Evolutionary conservation across 495 filamentous ascomycete genomes (phyloP).

Genomic region (Penicillium cataractarum): DNA sequence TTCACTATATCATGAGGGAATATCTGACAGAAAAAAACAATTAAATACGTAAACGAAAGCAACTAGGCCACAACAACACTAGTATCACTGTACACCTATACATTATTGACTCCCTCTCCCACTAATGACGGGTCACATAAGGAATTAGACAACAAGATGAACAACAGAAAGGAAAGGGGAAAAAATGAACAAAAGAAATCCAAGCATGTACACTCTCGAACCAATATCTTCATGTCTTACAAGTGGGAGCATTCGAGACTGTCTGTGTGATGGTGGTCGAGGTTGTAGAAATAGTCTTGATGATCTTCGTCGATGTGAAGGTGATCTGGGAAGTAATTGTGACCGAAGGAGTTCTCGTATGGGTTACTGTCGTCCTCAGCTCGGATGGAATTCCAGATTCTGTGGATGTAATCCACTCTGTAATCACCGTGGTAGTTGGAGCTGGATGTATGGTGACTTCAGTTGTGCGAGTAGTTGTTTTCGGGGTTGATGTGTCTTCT

Average conservation of each 20-base stretch:
- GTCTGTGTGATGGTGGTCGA: conserved; percentile 8
- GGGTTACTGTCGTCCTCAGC: background rate
- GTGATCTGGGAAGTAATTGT: conserved; percentile 9
- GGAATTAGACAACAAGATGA: no score
- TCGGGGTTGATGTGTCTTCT: background rate
- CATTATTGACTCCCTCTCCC: background rate
- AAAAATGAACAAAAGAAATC: background rate
- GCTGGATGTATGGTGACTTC: background rate
- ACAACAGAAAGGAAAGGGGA: background rate
- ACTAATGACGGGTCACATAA: background rate
- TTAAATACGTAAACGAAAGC: background rate
- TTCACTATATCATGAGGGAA: background rate
- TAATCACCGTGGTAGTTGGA: background rate
- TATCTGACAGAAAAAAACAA: background rate
- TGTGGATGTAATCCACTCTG: background rate
- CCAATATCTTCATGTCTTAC: conserved; percentile 7
- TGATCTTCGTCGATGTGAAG: background rate
- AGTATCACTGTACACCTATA: background rate
- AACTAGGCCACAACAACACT: background rate
- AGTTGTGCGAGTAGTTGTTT: background rate
- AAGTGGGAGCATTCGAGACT: conserved; percentile 3
- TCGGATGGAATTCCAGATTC: background rate
- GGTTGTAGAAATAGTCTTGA: conserved; percentile 7
- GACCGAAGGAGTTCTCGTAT: background rate
- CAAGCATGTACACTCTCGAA: background rate